These are phyloP conservation scores for Rhodamnia argentea DNA, from an alignment of 345 rosid genomes.

Conservation along the genomic window DNA sequence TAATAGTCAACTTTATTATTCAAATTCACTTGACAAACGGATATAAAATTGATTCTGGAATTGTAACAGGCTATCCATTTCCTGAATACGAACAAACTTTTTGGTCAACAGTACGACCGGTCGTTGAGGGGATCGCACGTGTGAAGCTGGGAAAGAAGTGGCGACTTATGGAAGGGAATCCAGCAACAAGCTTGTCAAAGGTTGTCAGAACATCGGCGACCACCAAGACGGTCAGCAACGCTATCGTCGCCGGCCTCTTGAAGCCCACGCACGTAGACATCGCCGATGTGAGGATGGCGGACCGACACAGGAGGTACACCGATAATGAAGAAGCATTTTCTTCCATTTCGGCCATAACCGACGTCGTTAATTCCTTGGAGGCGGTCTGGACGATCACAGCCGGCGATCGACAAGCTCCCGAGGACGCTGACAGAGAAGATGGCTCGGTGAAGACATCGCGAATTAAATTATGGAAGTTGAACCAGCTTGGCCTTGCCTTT, in stretches of 20 bases:
- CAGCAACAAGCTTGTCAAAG: background rate
- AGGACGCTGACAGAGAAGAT: background rate
- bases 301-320: background rate
- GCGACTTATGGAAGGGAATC: background rate
- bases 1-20: background rate
- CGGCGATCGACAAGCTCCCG: background rate
- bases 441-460: background rate
- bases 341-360: background rate
- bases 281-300: background rate
- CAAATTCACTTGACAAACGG: background rate
- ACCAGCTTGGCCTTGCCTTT: background rate
- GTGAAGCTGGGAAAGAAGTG: background rate
- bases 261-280: background rate
- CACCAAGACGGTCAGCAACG: background rate
- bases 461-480: background rate
- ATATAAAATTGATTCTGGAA: background rate
- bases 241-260: slow-evolving; percentile 1
- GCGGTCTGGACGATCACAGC: background rate
- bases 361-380: background rate
- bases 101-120: background rate
- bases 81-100: background rate
- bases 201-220: slow-evolving; percentile 1
- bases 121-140: background rate
- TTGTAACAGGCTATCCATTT: background rate
- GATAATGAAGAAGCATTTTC: background rate